Conservation (phyloP, 768 basidiomycete genomes). For the Mycena venus region DNA sequence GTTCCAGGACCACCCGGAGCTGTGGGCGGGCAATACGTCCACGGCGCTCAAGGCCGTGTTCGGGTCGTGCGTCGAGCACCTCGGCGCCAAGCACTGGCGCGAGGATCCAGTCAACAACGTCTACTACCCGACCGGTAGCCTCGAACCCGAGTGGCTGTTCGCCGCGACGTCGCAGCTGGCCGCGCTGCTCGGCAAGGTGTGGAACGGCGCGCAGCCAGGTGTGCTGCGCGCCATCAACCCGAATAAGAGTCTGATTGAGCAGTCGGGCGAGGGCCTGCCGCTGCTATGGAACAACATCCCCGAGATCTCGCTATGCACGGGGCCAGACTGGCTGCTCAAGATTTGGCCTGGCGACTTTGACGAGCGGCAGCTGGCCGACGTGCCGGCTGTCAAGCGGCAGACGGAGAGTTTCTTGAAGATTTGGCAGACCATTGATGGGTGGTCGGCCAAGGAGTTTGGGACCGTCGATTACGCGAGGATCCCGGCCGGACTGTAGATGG, state of each 20-base stretch:
- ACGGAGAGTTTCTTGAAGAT: not conserved
- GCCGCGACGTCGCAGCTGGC: not conserved
- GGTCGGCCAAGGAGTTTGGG: not conserved
- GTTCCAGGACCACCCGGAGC: not conserved
- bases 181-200: not conserved
- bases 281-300: not conserved
- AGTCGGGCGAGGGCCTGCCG: not conserved
- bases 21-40: not conserved
- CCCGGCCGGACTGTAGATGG: not conserved
- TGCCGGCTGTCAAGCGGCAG: not conserved
- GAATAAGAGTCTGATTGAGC: not conserved
- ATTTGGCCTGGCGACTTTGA: not conserved
- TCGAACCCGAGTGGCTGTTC: not conserved
- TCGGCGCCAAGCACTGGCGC: not conserved
- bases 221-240: not conserved
- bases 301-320: not conserved
- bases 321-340: not conserved
- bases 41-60: not conserved
- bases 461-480: conserved; percentile 1
- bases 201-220: not conserved
- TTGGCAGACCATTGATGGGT: not conserved
- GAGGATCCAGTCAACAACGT: not conserved
- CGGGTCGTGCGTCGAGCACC: not conserved
- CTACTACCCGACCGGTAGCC: not conserved
- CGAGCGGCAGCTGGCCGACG: not conserved